A percentile compares a stretch with the other conserved stretches of the same genome.
Evolutionary conservation across 1,139 yeast genomes (phyloP).

Genomic region (Torulaspora pretoriensis): DNA sequence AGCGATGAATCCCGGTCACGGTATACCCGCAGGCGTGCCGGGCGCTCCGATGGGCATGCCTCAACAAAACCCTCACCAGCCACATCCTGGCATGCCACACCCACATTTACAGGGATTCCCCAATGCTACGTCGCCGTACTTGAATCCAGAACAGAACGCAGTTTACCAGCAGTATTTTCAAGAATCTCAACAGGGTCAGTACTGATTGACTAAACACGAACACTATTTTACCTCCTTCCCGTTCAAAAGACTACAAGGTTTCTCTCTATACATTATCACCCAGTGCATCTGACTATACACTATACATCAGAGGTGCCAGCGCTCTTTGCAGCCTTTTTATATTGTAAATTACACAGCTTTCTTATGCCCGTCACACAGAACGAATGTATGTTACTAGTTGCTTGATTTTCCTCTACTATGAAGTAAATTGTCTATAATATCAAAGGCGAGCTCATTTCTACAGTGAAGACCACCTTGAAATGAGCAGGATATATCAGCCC

Average conservation of each 20-base stretch:
- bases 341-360: conserved; percentile 8
- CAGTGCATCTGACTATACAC: conserved; percentile 7
- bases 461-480: neutral
- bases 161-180: conserved; percentile 60
- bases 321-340: conserved; percentile 5
- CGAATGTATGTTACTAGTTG: conserved; percentile 3
- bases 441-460: neutral
- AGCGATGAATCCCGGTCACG: conserved; percentile 10
- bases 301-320: conserved; percentile 1
- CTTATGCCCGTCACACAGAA: conserved; percentile 5
- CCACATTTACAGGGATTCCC: conserved; percentile 17
- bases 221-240: neutral
- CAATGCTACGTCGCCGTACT: conserved; percentile 43
- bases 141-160: conserved; percentile 47
- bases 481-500: conserved; percentile 28
- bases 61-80: conserved; percentile 24
- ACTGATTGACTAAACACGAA: conserved; percentile 13
- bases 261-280: neutral
- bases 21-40: conserved; percentile 12
- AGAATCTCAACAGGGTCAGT: conserved; percentile 46
- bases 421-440: neutral
- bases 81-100: conserved; percentile 16
- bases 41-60: conserved; percentile 13
- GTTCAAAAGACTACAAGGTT: neutral
- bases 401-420: neutral